These are phyloP conservation scores for Ceratobasidium papillatum DNA, from an alignment of 1,284 basidiomycete genomes.

Conservation along the genomic window DNA sequence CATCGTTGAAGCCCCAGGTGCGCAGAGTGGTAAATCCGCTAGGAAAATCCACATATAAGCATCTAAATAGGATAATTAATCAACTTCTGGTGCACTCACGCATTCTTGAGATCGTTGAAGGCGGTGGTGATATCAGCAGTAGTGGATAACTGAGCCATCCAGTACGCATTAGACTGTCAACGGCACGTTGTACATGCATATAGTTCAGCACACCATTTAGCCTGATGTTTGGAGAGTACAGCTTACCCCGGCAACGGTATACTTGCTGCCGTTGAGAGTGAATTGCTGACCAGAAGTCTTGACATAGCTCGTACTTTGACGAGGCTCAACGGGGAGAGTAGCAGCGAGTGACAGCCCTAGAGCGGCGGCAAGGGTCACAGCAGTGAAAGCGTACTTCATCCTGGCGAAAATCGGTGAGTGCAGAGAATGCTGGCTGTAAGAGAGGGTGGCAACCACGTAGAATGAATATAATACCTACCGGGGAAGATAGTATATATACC, in stretches of 20 bases:
- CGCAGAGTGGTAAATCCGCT: constrained; percentile 64
- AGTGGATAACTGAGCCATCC: constrained; percentile 45
- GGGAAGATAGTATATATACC: background rate
- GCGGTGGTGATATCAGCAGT: constrained; percentile 58
- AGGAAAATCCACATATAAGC: background rate
- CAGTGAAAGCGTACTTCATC: constrained; percentile 34
- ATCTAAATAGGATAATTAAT: background rate
- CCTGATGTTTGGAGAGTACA: background rate
- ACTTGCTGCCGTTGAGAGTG: constrained; percentile 60
- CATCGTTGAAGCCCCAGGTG: constrained; percentile 75
- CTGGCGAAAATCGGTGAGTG: background rate
- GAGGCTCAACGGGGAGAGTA: constrained; percentile 9
- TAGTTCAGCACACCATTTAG: no score
- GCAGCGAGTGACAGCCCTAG: background rate
- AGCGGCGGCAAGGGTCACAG: background rate
- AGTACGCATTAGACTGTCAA: constrained; percentile 37
- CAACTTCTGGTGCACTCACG: constrained; percentile 43
- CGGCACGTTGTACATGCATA: background rate
- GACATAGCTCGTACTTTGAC: constrained; percentile 54
- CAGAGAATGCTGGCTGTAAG: background rate
- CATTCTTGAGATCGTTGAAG: constrained; percentile 62
- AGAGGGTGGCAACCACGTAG: background rate
- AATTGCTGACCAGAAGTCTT: constrained; percentile 58
- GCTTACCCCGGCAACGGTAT: constrained; percentile 59
- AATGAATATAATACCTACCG: background rate